phyloP scores from a whole-genome alignment of 2,329 filamentous ascomycete genomes.

The Trichoderma aggressivum region DNA sequence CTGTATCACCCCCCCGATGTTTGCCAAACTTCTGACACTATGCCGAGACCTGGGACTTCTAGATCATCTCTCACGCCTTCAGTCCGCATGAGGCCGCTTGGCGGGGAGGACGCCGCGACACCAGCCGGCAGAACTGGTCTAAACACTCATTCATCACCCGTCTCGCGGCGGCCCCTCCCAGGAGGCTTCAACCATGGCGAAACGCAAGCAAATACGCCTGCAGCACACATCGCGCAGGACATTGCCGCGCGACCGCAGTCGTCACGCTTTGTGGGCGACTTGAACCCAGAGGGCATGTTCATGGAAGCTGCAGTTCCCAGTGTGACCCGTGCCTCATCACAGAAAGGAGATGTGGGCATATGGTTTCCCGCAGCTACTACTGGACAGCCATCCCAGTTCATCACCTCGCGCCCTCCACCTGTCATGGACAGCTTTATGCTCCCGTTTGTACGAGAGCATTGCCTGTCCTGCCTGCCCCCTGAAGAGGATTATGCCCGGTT shows the following conservation, averaged over 20 bases:
- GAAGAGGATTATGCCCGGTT: conserved; percentile 45
- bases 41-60: conserved; percentile 8
- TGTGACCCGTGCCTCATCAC: conserved; percentile 35
- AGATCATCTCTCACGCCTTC: conserved; percentile 9
- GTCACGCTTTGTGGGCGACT: conserved; percentile 54
- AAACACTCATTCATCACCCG: not conserved
- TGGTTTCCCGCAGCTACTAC: conserved; percentile 42
- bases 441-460: conserved; percentile 45
- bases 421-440: conserved; percentile 41
- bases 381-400: conserved; percentile 36
- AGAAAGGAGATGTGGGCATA: conserved; percentile 53
- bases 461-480: conserved; percentile 47
- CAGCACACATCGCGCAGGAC: not conserved
- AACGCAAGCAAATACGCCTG: not conserved
- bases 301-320: conserved; percentile 48
- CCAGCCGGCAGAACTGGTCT: not conserved
- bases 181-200: not conserved
- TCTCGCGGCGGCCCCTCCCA: not conserved
- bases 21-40: not conserved
- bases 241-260: conserved; percentile 28
- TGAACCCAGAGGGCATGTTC: conserved; percentile 60
- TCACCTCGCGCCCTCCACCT: conserved; percentile 36
- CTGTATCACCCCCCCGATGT: not conserved
- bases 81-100: not conserved
- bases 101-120: not conserved